Base-by-base conservation (phyloP, 345 rosid genomes). In the Corchorus olitorius region DNA sequence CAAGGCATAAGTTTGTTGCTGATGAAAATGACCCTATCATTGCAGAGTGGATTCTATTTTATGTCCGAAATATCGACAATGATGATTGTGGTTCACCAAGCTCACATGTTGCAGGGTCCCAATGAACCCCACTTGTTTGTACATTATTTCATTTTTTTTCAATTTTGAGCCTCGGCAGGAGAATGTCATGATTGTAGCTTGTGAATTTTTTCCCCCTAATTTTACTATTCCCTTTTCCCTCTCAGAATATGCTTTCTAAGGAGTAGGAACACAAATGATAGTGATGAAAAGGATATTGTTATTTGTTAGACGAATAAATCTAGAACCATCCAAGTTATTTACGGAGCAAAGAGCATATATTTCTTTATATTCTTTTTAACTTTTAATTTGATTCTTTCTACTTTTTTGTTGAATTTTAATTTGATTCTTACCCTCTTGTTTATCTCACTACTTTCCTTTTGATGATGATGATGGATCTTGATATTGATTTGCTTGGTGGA, bases 81-180 rank as follows among this genome's bases (percentile, higher is more conserved):
- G 33, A 35, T 11, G 3, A 35, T 35, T 70, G 17, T 33, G 61
- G 20, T 53, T 35, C 46, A 11, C 33, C 45, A 69, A 27, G 59
- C 16, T 69, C 60, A 16, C 16, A 8, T 33, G 27, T 52, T 52
- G 73, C 62, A n/a, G 17, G 34, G 8, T 53, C 46, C 46, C 74
- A 35, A n/a, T n/a, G 48, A 53, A 56, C 19, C 27, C 65, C 20
- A 8, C 41, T 35, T 65, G 70, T 75, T 67, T 77, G 82, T 87
- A 79, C 52, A 83, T 80, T 78, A 78, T 75, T 46, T 59, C 59
- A 75, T 63, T 75, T 52, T 77, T 27, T 58, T 46, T 70, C 70
- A 17, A 49, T 76, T 82, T 17, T 70, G 46, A 50, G 52, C 73
- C 59, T 22, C 55, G 74, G 67, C 75, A 73, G 65, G 58, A 55